These are phyloP conservation scores for Trichoderma aggressivum DNA, from an alignment of 2,329 filamentous ascomycete genomes.

Conservation along the genomic window DNA sequence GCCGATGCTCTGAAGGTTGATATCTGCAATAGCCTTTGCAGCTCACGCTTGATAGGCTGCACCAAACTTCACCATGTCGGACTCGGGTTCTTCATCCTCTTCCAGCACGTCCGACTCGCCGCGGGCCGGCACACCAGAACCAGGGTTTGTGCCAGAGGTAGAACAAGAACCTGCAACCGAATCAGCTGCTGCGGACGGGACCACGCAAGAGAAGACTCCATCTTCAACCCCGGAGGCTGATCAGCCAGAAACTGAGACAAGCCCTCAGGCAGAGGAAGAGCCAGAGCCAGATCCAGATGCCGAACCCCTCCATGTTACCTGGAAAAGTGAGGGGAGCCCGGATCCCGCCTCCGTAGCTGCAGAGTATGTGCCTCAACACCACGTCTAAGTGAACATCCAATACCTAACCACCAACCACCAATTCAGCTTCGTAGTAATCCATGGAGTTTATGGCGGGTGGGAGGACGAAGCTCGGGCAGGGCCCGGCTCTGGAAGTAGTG, in stretches of 20 bases:
- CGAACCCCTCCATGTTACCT: slow-evolving; percentile 16
- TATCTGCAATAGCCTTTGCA: background rate
- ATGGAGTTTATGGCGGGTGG: slow-evolving; percentile 12
- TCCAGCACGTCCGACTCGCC: slow-evolving; percentile 8
- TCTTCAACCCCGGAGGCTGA: background rate
- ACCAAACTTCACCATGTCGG: slow-evolving; percentile 2
- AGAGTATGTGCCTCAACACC: slow-evolving; percentile 8
- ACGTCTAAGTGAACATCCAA: background rate
- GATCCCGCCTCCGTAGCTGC: background rate
- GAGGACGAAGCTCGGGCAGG: background rate
- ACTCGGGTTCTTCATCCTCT: slow-evolving; percentile 14
- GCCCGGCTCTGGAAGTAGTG: slow-evolving; percentile 13
- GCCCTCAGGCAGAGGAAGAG: background rate
- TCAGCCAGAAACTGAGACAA: background rate
- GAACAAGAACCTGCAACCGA: background rate
- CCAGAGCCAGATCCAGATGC: slow-evolving; percentile 7
- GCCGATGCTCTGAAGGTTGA: background rate
- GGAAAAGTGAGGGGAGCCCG: background rate
- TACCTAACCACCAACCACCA: background rate
- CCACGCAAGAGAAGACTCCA: background rate
- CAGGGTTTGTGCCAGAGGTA: background rate
- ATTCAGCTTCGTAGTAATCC: slow-evolving; percentile 10
- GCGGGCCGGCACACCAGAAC: slow-evolving; percentile 6
- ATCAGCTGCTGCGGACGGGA: background rate
- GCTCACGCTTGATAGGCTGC: background rate